Evolutionary conservation across 2,329 filamentous ascomycete species (phyloP).

Genomic region (Ophiosphaerella herpotricha): DNA sequence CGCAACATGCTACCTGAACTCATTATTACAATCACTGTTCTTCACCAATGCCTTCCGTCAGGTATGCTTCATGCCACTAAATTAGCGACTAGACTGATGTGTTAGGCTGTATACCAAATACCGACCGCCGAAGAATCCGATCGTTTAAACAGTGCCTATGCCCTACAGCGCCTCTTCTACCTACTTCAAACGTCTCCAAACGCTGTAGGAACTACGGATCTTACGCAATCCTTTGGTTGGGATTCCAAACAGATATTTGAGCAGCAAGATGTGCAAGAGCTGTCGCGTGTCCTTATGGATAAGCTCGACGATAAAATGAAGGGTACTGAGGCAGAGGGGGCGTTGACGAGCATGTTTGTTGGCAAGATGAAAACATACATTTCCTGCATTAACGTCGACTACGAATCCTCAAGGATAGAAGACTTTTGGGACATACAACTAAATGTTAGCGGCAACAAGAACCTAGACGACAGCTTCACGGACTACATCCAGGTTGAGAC

Average conservation of each 20-base stretch:
- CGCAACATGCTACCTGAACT: conserved; percentile 65
- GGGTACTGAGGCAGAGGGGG: conserved; percentile 87
- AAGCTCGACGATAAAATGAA: conserved; percentile 98
- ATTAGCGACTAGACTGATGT: conserved; percentile 4
- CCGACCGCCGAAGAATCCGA: conserved; percentile 85
- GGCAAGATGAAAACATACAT: conserved; percentile 99
- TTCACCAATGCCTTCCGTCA: conserved; percentile 85
- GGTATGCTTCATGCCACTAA: conserved; percentile 52
- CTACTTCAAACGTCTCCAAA: conserved; percentile 83
- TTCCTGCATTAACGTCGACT: conserved; percentile 96
- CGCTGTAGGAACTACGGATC: conserved; percentile 87
- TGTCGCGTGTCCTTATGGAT: conserved; percentile 97
- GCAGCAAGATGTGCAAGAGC: conserved; percentile 96
- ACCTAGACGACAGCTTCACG: conserved; percentile 89
- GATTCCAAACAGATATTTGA: conserved; percentile 97
- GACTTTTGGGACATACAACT: conserved; percentile 99
- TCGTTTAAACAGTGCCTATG: conserved; percentile 87
- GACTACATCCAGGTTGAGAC: conserved; percentile 97
- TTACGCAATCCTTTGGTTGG: conserved; percentile 98
- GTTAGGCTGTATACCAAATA: conserved; percentile 93
- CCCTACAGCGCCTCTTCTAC: conserved; percentile 91
- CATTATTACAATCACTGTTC: conserved; percentile 53
- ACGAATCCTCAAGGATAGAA: conserved; percentile 92
- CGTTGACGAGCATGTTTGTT: conserved; percentile 87
- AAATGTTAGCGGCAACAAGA: conserved; percentile 93